These are phyloP conservation scores for Cyamopsis tetragonoloba DNA, from an alignment of 306 rosid species.

Conservation along the genomic window DNA sequence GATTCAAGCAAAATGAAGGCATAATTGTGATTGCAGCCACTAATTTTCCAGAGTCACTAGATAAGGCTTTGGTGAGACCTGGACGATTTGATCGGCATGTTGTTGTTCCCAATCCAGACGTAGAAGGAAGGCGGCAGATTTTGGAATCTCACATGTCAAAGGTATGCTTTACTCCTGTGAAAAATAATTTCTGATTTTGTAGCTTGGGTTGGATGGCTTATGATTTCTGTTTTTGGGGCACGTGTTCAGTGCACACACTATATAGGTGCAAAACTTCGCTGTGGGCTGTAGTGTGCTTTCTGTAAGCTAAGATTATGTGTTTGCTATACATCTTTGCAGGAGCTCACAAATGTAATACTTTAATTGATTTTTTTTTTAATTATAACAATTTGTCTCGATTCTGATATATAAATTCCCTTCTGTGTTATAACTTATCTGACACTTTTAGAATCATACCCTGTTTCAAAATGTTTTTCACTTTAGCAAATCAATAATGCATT, in stretches of 20 bases:
- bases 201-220: neutral
- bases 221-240: neutral
- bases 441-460: too few species aligned
- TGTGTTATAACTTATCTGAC: too few species aligned
- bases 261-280: neutral
- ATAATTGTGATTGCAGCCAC: conserved; percentile 96
- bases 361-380: neutral
- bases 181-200: conserved; percentile 10
- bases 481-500: too few species aligned
- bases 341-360: neutral
- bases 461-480: too few species aligned
- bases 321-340: neutral
- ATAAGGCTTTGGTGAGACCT: conserved; percentile 92
- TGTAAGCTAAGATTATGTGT: neutral
- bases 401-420: too few species aligned
- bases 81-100: conserved; percentile 93
- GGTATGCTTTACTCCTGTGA: conserved; percentile 42
- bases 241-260: neutral
- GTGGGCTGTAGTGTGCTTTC: neutral
- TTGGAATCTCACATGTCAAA: conserved; percentile 85
- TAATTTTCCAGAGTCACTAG: conserved; percentile 82
- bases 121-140: conserved; percentile 93
- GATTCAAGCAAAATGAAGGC: conserved; percentile 94
- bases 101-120: conserved; percentile 91
- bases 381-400: neutral